These are phyloP conservation scores for Aegle marmelos DNA, from an alignment of 345 rosid species.

Conservation along the genomic window DNA sequence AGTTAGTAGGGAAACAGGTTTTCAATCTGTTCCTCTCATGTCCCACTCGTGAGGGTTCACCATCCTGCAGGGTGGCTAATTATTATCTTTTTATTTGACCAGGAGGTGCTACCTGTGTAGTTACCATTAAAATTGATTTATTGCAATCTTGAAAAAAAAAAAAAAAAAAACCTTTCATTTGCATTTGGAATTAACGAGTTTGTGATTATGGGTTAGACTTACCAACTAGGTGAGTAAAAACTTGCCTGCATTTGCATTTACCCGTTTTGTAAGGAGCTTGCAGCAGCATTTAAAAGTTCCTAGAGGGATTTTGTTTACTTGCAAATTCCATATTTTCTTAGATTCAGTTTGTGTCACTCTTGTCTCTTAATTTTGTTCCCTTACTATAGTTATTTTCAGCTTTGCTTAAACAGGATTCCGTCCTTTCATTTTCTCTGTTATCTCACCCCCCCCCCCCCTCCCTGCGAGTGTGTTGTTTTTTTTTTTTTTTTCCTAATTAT, in stretches of 20 bases:
- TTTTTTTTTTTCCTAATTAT: too few species aligned
- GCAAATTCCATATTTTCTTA: neutral
- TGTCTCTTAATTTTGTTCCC: neutral
- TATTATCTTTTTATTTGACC: neutral
- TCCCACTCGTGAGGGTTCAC: neutral
- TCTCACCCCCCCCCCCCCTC: neutral
- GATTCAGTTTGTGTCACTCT: neutral
- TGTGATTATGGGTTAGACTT: neutral
- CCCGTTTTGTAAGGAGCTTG: neutral
- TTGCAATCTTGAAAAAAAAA: neutral
- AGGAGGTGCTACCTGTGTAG: neutral
- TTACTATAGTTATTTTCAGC: neutral
- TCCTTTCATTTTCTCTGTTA: too few species aligned
- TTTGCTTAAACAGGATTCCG: neutral
- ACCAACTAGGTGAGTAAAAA: neutral
- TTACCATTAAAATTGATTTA: neutral
- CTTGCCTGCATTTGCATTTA: neutral
- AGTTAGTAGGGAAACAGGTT: neutral
- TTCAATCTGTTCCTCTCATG: neutral
- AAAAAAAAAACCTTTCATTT: neutral
- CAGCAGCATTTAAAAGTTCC: neutral
- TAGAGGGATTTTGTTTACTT: neutral
- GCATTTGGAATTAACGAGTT: neutral
- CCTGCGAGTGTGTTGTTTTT: rapidly evolving
- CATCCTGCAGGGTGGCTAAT: neutral